A percentile compares a stretch with the other conserved stretches of the same genome.
Evolutionary conservation across 768 basidiomycete genomes (phyloP).

Genomic region (Austroboletus eburneus): DNA sequence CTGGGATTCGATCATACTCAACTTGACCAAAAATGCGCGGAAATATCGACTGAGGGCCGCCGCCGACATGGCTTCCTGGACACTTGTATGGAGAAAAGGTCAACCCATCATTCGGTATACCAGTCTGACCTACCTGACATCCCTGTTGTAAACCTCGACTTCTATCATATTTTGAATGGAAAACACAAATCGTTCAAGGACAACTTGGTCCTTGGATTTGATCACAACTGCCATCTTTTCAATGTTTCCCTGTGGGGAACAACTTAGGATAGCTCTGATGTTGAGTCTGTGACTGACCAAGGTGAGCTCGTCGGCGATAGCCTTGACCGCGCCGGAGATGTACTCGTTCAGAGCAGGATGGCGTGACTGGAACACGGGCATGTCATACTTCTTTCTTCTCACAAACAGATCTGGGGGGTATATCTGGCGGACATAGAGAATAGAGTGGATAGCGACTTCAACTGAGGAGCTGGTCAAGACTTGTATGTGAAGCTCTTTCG

Average conservation of each 20-base stretch:
- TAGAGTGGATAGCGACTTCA: slow-evolving; percentile 89
- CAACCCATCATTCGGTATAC: not conserved
- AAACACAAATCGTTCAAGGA: slow-evolving; percentile 90
- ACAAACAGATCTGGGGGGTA: slow-evolving; percentile 89
- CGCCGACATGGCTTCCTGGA: slow-evolving; percentile 66
- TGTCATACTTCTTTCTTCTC: slow-evolving; percentile 84
- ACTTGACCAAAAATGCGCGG: slow-evolving; percentile 77
- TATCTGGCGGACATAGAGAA: slow-evolving; percentile 85
- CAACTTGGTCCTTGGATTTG: slow-evolving; percentile 72
- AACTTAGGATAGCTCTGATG: not conserved
- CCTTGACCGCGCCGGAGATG: slow-evolving; percentile 81
- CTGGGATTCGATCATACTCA: slow-evolving; percentile 72
- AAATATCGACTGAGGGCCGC: slow-evolving; percentile 69
- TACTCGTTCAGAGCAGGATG: slow-evolving; percentile 87
- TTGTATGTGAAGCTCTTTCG: not conserved
- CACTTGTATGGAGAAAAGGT: slow-evolving; percentile 38
- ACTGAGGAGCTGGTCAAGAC: no score
- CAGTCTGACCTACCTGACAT: slow-evolving; percentile 47
- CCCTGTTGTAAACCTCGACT: slow-evolving; percentile 65
- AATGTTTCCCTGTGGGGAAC: slow-evolving; percentile 57
- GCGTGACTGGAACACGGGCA: slow-evolving; percentile 90
- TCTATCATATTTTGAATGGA: slow-evolving; percentile 79
- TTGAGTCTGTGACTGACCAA: slow-evolving; percentile 39
- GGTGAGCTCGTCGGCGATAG: slow-evolving; percentile 72
- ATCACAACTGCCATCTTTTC: slow-evolving; percentile 81